These are phyloP conservation scores for Linum usitatissimum DNA, from an alignment of 345 rosid species.

Conservation along the genomic window DNA sequence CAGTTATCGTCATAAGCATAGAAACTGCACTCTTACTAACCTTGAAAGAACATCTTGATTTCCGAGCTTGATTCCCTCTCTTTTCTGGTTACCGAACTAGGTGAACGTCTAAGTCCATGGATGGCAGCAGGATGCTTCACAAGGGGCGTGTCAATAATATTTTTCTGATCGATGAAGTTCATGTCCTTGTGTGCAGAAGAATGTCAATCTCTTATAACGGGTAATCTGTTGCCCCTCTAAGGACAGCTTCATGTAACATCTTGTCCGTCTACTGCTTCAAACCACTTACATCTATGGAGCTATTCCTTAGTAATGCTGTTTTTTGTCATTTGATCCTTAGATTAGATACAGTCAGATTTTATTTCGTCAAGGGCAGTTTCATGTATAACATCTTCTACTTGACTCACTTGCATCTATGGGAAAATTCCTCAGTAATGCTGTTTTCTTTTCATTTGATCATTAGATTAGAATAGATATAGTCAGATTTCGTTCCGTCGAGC, in stretches of 20 bases:
- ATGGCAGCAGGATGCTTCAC: slow-evolving; percentile 79
- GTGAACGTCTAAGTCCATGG: slow-evolving; percentile 97
- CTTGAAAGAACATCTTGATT: neutral
- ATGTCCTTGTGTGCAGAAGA: neutral
- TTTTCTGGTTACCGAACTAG: slow-evolving; percentile 17
- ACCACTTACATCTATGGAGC: neutral
- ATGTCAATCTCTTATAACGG: neutral
- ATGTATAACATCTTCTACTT: too few relatives aligned
- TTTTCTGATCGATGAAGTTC: slow-evolving; percentile 37
- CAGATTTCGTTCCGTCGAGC: too few relatives aligned
- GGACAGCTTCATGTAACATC: too few relatives aligned
- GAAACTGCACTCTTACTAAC: neutral
- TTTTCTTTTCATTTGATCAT: neutral
- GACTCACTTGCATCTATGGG: neutral
- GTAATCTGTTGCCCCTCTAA: neutral
- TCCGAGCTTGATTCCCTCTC: neutral
- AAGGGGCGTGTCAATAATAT: slow-evolving; percentile 77
- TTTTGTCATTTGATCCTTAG: neutral
- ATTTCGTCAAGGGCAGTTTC: too few relatives aligned
- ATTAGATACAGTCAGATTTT: neutral
- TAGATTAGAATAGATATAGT: neutral
- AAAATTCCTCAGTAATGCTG: neutral
- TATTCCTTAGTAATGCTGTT: neutral
- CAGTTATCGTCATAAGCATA: neutral
- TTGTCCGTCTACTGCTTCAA: neutral